Conservation (phyloP, 2,329 filamentous ascomycete species). For the Claviceps citrina region DNA sequence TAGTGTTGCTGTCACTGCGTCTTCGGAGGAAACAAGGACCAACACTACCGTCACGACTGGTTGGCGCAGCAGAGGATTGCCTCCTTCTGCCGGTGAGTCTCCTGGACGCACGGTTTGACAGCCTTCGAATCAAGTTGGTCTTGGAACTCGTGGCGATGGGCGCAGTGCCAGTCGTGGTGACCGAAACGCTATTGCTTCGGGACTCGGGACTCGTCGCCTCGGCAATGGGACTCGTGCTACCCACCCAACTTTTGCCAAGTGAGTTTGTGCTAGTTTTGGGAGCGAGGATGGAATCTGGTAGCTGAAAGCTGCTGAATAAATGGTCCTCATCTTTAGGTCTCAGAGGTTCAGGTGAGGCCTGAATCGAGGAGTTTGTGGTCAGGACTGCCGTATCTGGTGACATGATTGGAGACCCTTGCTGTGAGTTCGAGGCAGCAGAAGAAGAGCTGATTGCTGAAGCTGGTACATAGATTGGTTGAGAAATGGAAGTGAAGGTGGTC, state of each 20-base stretch:
- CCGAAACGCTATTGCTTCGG: constrained; percentile 9
- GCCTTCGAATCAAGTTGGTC: constrained; percentile 55
- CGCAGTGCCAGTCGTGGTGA: constrained; percentile 1
- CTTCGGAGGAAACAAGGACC: constrained; percentile 78
- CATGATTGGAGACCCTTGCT: constrained; percentile 41
- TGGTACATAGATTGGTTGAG: constrained; percentile 19
- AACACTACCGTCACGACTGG: constrained; percentile 72
- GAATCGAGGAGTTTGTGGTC: constrained; percentile 47
- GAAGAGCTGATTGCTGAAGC: constrained; percentile 41
- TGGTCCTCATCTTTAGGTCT: constrained; percentile 39
- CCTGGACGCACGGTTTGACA: constrained; percentile 67
- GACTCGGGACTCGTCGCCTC: constrained; percentile 19
- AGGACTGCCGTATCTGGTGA: constrained; percentile 36
- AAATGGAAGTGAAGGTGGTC: constrained; percentile 23
- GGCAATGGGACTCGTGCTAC: constrained; percentile 41
- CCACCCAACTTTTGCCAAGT: constrained; percentile 43
- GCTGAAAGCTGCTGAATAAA: constrained; percentile 41
- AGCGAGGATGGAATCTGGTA: constrained; percentile 57
- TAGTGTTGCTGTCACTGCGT: constrained; percentile 77
- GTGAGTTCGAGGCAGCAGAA: constrained; percentile 38
- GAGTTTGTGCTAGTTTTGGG: constrained; percentile 45
- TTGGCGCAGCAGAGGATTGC: constrained; percentile 60
- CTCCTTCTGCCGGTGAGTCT: constrained; percentile 51
- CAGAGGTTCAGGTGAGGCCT: constrained; percentile 50
- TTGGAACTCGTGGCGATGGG: constrained; percentile 14